A percentile compares a stretch with the other conserved stretches of the same genome.
These are phyloP conservation scores for Colletotrichum spaethianum DNA, from an alignment of 2,329 filamentous ascomycete species.

Conservation along the genomic window DNA sequence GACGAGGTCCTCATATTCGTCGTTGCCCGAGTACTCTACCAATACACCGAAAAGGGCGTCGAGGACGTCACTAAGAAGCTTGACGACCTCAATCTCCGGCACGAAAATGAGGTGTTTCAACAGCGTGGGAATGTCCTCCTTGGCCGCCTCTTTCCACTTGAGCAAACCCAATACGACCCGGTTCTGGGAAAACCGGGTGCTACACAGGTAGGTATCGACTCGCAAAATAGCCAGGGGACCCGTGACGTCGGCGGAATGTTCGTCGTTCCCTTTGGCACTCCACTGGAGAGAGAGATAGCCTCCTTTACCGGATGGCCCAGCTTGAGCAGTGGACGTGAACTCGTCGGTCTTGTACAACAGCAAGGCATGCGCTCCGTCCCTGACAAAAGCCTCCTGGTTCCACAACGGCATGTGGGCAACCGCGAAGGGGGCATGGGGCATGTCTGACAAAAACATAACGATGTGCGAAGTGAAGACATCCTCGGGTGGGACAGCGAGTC, in stretches of 20 bases:
- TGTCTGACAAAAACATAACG: constrained; percentile 90
- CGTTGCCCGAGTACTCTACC: constrained; percentile 90
- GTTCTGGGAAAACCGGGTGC: constrained; percentile 95
- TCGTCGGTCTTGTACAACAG: constrained; percentile 94
- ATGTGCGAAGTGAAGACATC: constrained; percentile 89
- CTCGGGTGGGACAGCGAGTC: constrained; percentile 82
- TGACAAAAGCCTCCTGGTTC: constrained; percentile 90
- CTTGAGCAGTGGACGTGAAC: constrained; percentile 79
- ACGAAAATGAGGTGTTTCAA: constrained; percentile 92
- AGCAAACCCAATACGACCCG: constrained; percentile 86
- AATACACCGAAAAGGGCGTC: constrained; percentile 93
- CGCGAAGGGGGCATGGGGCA: constrained; percentile 90
- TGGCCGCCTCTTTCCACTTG: constrained; percentile 85
- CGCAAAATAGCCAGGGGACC: constrained; percentile 85
- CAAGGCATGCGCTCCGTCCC: constrained; percentile 85
- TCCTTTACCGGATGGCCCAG: constrained; percentile 78
- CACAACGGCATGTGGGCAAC: constrained; percentile 94
- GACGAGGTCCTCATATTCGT: constrained; percentile 92
- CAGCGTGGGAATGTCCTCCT: constrained; percentile 79
- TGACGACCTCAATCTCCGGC: constrained; percentile 97
- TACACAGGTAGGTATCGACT: constrained; percentile 90
- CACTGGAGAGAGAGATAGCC: constrained; percentile 91
- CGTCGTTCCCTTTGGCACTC: constrained; percentile 76
- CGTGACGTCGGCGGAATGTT: constrained; percentile 80
- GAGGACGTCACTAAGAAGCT: constrained; percentile 89